Evolutionary conservation across 768 basidiomycete species (phyloP).

Genomic region (Chiua virens): DNA sequence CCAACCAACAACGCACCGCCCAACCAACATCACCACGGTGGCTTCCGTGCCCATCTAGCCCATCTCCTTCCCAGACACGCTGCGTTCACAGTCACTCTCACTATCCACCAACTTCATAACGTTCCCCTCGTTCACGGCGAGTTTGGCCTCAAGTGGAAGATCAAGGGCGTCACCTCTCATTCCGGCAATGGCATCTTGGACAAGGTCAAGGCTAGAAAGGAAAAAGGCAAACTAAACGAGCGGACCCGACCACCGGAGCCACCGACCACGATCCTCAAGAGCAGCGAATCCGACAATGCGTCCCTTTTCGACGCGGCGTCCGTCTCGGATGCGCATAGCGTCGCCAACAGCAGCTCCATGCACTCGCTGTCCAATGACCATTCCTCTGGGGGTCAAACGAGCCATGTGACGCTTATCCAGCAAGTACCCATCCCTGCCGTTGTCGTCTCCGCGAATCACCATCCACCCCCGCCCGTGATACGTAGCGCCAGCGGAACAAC

Average conservation of each 20-base stretch:
- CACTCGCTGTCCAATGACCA: conserved; percentile 24
- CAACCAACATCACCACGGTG: background rate
- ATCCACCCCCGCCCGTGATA: conserved; percentile 1
- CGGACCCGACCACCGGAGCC: background rate
- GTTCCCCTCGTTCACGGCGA: conserved; percentile 73
- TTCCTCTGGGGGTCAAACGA: too few relatives aligned
- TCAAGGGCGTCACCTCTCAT: conserved; percentile 53
- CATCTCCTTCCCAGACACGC: conserved; percentile 66
- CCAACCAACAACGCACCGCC: background rate
- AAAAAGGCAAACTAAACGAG: conserved; percentile 11
- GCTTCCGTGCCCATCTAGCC: conserved; percentile 56
- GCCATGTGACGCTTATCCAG: background rate
- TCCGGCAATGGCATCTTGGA: conserved; percentile 42
- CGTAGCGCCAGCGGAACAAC: conserved; percentile 25
- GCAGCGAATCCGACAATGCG: conserved; percentile 26
- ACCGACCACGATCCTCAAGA: conserved; percentile 3
- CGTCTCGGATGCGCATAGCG: conserved; percentile 27
- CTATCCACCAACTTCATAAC: conserved; percentile 65
- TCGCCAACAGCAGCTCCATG: conserved; percentile 26
- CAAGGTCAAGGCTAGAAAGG: conserved; percentile 35
- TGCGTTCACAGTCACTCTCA: conserved; percentile 59
- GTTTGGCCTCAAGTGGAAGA: conserved; percentile 70
- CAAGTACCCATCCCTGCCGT: conserved; percentile 24
- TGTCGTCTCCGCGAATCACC: conserved; percentile 25
- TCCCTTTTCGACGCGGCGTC: conserved; percentile 27